A percentile compares a stretch with the other conserved stretches of the same genome.
Evolutionary conservation across 441 rosid genomes (phyloP).

Genomic region (Euphorbia celastroides): DNA sequence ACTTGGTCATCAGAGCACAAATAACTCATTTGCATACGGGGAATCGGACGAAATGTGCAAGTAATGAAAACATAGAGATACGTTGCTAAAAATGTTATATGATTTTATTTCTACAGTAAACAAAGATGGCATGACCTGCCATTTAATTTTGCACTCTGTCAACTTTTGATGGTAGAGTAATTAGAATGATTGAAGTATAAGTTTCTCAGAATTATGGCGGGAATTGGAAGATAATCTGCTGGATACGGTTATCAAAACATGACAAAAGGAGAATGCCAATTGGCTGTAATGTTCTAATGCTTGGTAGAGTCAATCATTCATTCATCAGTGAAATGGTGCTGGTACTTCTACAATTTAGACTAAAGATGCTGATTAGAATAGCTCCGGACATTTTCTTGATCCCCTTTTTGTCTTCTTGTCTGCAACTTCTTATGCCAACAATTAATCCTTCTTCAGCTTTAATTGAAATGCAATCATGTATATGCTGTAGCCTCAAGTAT

Average conservation of each 20-base stretch:
- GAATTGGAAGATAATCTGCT: no score
- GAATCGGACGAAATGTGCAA: not conserved
- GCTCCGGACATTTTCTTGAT: not conserved
- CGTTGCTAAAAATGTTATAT: no score
- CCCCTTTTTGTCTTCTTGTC: constrained; percentile 4
- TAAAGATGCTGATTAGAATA: constrained; percentile 5
- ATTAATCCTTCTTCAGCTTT: not conserved
- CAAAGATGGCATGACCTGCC: no score
- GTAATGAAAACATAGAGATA: no score
- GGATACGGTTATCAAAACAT: no score
- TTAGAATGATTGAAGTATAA: no score
- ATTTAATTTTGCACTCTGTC: no score
- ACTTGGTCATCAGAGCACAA: constrained; percentile 7
- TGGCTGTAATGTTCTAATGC: no score
- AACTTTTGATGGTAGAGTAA: no score
- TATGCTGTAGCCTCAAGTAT: not conserved
- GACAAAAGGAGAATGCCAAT: no score
- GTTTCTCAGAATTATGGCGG: no score
- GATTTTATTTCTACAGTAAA: no score
- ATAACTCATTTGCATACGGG: not conserved
- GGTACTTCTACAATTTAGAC: not conserved
- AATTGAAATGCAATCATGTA: not conserved
- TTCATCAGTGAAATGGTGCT: not conserved
- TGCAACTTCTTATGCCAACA: not conserved
- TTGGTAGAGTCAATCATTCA: not conserved